Evolutionary conservation across 1,284 basidiomycete species (phyloP), one percentile per base, ranked within the genome.

Genomic region (Inonotus obliquus): DNA sequence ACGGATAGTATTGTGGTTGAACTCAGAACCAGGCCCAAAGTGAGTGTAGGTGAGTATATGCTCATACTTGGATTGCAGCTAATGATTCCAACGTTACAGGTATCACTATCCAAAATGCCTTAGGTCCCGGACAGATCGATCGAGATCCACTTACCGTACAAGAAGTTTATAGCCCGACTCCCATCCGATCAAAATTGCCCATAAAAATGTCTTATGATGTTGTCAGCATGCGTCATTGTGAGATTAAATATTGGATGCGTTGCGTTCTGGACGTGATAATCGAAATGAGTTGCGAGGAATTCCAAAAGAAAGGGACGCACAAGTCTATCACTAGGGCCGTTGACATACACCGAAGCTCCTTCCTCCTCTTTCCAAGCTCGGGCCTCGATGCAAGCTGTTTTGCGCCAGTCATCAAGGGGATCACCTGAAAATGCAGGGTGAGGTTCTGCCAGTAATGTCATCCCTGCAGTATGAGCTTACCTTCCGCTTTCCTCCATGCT

Each of bases 231-330:
- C 0, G 89, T 86, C 5, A 87, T 81, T 0, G 91, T 89, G 48
- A 96, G 73, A 68, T 94, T 94, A 73, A 94, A 91, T n/a, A 96
- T 68, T 0, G 94, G 93, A 67, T 94, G 91, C 0, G 91, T 93
- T 1, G 92, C 91, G 68, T 96, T 96, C 91, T 94, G 66, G 21
- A 14, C 60, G 52, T 23, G 60, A 56, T 14, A 51, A 35, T 32
- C 21, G 25, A 48, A 54, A 51, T 35, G 32, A 25, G 35, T 44
- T 17, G 47, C 38, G 55, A 13, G 58, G 17, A 53, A 29, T 5
- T 44, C 23, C 39, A 39, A 65, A 32, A 47, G 51, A 47, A 13
- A 44, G 51, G n/a, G 13, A 79, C 89, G 68, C 71, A 94, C 92
- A 65, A 94, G 78, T 21, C 87, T 78, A 70, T 91, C 94, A 11